Percentiles rank a stretch among this genome's conserved stretches.
Evolutionary conservation across 495 filamentous ascomycete genomes (phyloP).

Genomic region (Penicillium arizonense): DNA sequence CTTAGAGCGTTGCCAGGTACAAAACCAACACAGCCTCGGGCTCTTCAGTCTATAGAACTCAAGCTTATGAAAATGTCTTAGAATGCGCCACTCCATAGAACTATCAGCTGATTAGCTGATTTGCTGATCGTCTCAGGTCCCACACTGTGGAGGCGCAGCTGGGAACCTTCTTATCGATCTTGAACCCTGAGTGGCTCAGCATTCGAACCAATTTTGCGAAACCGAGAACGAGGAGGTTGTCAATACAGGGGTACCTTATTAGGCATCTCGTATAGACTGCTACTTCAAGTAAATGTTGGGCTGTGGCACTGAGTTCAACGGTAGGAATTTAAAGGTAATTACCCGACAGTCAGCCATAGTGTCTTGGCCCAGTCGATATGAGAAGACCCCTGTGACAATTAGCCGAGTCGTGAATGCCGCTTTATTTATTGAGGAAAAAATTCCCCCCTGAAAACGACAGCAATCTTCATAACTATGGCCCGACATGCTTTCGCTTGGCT

Average conservation of each 20-base stretch:
- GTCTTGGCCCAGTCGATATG: neutral
- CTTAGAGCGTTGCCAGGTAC: neutral
- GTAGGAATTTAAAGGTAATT: neutral
- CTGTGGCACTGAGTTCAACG: neutral
- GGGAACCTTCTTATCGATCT: neutral
- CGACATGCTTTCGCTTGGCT: conserved; percentile 1
- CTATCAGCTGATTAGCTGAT: conserved; percentile 1
- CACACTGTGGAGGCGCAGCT: conserved; percentile 11
- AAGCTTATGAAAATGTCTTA: no score
- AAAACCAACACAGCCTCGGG: neutral
- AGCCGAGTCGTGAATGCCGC: neutral
- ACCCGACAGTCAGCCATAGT: neutral
- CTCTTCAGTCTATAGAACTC: neutral
- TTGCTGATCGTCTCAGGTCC: neutral
- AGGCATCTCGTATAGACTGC: neutral
- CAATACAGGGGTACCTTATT: neutral
- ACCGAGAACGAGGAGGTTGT: neutral
- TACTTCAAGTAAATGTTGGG: neutral
- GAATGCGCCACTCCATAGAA: no score
- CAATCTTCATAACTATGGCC: neutral
- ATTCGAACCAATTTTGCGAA: neutral
- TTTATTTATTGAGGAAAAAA: neutral
- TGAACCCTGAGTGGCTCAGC: neutral
- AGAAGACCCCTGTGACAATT: neutral
- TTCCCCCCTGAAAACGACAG: neutral